phyloP scores from a whole-genome alignment of 257 asterid species.

The Datura wrightii region DNA sequence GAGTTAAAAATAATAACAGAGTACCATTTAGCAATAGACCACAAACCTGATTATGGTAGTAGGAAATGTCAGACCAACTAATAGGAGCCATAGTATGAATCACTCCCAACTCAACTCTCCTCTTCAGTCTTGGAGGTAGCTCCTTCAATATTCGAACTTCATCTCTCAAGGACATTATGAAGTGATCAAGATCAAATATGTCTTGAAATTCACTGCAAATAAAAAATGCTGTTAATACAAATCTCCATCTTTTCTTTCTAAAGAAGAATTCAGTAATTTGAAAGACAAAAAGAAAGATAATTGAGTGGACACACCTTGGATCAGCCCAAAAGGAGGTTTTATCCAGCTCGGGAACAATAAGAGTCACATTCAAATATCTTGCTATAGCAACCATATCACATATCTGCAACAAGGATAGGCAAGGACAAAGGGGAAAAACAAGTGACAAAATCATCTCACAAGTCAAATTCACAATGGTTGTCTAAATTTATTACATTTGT shows the following conservation, averaged over 20 bases:
- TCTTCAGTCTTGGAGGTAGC: constrained; percentile 65
- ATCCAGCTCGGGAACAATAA: constrained; percentile 74
- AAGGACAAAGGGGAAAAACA: background rate
- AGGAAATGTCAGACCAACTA: constrained; percentile 78
- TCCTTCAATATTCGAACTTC: constrained; percentile 70
- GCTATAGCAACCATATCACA: constrained; percentile 85
- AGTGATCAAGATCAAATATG: constrained; percentile 71
- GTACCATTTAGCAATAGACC: background rate
- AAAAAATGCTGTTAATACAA: background rate
- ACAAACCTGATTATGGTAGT: constrained; percentile 66
- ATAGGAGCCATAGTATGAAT: constrained; percentile 63
- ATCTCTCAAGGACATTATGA: constrained; percentile 66
- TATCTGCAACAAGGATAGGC: constrained; percentile 48
- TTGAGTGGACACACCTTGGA: constrained; percentile 54
- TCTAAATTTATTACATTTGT: background rate
- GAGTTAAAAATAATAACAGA: background rate
- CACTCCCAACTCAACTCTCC: constrained; percentile 58
- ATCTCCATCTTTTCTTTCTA: background rate
- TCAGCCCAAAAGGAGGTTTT: constrained; percentile 79
- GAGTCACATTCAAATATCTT: constrained; percentile 62
- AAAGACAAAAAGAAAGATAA: background rate
- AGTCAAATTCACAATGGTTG: constrained; percentile 11
- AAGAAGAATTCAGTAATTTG: constrained; percentile 27
- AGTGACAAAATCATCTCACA: background rate
- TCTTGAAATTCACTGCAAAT: constrained; percentile 69